Percentiles rank a stretch among this genome's conserved stretches.
phyloP scores from a whole-genome alignment of 2,329 filamentous ascomycete species.

The Ambrosiella beaveri region DNA sequence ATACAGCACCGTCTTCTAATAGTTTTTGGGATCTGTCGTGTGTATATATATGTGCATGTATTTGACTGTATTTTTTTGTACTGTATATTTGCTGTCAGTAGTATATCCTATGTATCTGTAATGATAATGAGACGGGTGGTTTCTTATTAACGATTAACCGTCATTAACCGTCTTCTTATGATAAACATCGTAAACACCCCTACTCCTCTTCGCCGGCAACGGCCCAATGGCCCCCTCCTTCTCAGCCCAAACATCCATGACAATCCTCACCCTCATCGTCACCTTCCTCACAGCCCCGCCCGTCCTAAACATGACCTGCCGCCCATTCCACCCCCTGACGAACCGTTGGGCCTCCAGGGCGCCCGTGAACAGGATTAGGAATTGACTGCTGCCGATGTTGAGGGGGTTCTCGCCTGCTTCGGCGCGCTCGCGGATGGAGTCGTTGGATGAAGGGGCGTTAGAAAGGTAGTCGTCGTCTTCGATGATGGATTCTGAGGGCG shows the following conservation, averaged over 20 bases:
- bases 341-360: conserved; percentile 23
- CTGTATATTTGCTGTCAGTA: background rate
- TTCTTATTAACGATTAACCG: background rate
- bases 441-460: background rate
- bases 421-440: background rate
- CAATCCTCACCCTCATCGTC: conserved; percentile 6
- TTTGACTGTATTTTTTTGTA: background rate
- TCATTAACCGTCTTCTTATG: background rate
- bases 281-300: conserved; percentile 3
- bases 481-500: background rate
- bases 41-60: background rate
- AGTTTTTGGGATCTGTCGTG: background rate
- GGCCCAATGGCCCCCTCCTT: background rate
- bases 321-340: conserved; percentile 26
- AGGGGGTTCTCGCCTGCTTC: conserved; percentile 2
- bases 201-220: background rate
- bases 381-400: conserved; percentile 5
- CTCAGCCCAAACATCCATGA: conserved; percentile 8
- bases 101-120: background rate
- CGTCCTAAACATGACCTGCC: conserved; percentile 13
- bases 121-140: background rate
- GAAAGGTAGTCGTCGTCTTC: background rate
- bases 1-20: conserved; percentile 8
- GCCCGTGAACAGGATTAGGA: conserved; percentile 10
- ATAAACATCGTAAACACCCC: background rate